phyloP scores from a whole-genome alignment of 2,329 filamentous ascomycete species.

The Penicillium palitans region DNA sequence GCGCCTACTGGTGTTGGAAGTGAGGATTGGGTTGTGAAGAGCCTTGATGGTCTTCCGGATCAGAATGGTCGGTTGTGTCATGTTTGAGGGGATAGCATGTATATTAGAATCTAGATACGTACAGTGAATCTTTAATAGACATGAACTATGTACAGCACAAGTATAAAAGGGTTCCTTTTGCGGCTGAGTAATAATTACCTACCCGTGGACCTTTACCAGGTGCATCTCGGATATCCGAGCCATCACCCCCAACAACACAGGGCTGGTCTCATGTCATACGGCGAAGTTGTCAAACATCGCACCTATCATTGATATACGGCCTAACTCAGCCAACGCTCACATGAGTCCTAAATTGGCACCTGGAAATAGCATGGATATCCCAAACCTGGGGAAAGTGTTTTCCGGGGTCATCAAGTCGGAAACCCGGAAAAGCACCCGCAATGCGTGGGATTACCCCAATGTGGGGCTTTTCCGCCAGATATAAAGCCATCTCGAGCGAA shows the following conservation, averaged over 20 bases:
- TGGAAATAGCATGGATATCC: background rate
- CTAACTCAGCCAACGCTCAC: background rate
- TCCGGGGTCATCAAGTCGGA: slow-evolving; percentile 9
- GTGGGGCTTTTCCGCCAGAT: background rate
- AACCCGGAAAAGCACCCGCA: slow-evolving; percentile 15
- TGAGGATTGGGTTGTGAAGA: slow-evolving; percentile 50
- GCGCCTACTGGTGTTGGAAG: slow-evolving; percentile 54
- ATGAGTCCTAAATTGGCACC: background rate
- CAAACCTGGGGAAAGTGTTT: background rate
- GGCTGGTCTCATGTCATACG: background rate
- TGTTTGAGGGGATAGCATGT: background rate
- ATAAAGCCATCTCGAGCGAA: slow-evolving; percentile 8
- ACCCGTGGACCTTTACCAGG: background rate
- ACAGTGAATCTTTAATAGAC: background rate
- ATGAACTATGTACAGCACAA: background rate
- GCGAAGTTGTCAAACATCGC: background rate
- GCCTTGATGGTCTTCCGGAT: slow-evolving; percentile 29
- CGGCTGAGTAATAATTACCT: too few species aligned
- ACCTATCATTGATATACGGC: background rate
- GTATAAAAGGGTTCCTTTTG: background rate
- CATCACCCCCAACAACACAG: background rate
- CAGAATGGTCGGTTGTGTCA: slow-evolving; percentile 47
- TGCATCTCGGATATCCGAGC: background rate
- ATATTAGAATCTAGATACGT: background rate
- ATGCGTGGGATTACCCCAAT: slow-evolving; percentile 10